Evolutionary conservation across 495 filamentous ascomycete species (phyloP).

Genomic region (Neurospora sp.): DNA sequence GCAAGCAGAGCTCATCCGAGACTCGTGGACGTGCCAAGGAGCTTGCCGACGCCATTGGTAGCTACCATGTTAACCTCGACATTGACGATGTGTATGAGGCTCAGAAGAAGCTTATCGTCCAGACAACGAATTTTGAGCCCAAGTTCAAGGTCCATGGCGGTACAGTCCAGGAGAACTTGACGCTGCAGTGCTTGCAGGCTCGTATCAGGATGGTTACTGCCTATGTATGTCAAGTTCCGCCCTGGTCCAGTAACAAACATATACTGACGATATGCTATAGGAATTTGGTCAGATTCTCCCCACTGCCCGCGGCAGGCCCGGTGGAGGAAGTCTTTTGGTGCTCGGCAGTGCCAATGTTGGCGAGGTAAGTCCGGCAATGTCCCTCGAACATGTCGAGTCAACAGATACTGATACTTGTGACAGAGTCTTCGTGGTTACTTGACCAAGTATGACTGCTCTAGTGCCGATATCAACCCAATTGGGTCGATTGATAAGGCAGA

Average conservation of each 20-base stretch:
- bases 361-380: conserved; percentile 7
- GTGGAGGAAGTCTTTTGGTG: conserved; percentile 30
- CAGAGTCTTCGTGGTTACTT: conserved; percentile 50
- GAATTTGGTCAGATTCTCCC: conserved; percentile 26
- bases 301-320: conserved; percentile 40
- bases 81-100: conserved; percentile 54
- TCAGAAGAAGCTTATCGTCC: conserved; percentile 23
- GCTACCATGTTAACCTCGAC: conserved; percentile 65
- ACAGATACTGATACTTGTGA: not conserved
- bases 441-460: conserved; percentile 21
- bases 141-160: conserved; percentile 47
- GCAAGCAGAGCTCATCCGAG: conserved; percentile 56
- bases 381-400: conserved; percentile 24
- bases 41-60: conserved; percentile 59
- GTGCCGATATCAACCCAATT: conserved; percentile 56
- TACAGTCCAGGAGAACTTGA: conserved; percentile 33
- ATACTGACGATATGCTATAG: not conserved
- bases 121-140: conserved; percentile 30
- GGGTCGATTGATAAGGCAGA: conserved; percentile 64
- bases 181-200: conserved; percentile 77
- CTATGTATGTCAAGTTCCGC: conserved; percentile 33
- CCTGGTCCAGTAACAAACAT: not conserved
- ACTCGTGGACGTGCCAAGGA: conserved; percentile 62
- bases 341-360: conserved; percentile 42
- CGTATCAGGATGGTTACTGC: conserved; percentile 70